Conservation (phyloP, 345 rosid genomes). For the Populus davidiana region DNA sequence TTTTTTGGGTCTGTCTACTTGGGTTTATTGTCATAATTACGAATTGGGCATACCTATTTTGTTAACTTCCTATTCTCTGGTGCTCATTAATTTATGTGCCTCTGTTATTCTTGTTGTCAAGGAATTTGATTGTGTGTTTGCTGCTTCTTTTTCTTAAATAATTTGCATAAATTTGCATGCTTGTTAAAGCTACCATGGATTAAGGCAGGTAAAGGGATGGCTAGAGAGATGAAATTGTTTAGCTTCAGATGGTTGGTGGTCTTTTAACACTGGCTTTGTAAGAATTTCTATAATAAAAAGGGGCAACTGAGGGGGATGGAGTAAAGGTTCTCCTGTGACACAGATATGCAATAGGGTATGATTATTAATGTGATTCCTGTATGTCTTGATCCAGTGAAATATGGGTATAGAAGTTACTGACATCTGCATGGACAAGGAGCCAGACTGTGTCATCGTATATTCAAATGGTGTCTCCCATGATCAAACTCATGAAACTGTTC, state of each 20-base stretch:
- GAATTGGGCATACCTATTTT: conserved; percentile 20
- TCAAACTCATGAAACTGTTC: conserved; percentile 40
- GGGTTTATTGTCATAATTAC: conserved; percentile 19
- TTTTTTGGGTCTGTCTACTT: background rate
- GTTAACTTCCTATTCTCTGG: background rate
- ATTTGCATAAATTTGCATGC: conserved; percentile 14
- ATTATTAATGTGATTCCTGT: conserved; percentile 7
- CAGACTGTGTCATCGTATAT: conserved; percentile 51
- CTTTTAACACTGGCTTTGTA: background rate
- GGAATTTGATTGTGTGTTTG: conserved; percentile 17
- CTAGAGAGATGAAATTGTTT: background rate
- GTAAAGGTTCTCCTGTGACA: background rate
- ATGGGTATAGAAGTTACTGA: conserved; percentile 59
- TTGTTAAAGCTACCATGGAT: background rate
- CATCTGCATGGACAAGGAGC: conserved; percentile 81
- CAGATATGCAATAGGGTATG: background rate
- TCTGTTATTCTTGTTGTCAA: conserved; percentile 1
- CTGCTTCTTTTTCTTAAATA: conserved; percentile 14
- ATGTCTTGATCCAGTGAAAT: conserved; percentile 34
- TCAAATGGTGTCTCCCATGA: conserved; percentile 46
- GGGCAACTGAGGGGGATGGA: background rate
- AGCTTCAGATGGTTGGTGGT: conserved; percentile 5
- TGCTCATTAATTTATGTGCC: conserved; percentile 6
- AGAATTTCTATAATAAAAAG: background rate
- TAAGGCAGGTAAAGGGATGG: background rate